phyloP scores from a whole-genome alignment of 768 basidiomycete genomes.

The Pisolithus albus region DNA sequence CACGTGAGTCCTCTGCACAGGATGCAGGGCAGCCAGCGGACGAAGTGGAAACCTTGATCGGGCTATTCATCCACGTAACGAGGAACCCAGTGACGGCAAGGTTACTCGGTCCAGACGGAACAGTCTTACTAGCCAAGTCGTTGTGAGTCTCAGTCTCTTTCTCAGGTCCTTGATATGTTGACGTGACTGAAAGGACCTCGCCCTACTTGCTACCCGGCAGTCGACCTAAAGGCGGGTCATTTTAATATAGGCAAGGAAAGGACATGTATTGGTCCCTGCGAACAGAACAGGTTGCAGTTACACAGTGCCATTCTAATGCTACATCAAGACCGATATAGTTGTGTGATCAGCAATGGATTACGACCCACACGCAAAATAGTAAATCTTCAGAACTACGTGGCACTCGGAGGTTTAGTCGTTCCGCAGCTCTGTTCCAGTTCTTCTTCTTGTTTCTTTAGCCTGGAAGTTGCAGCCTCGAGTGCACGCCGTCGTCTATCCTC shows the following conservation, averaged over 20 bases:
- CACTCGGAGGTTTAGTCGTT: constrained; percentile 28
- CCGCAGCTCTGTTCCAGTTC: constrained; percentile 69
- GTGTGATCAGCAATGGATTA: too few species aligned
- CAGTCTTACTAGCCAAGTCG: neutral
- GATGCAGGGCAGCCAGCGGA: neutral
- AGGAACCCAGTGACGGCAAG: neutral
- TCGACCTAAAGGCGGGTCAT: neutral
- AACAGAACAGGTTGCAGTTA: too few species aligned
- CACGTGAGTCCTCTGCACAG: neutral
- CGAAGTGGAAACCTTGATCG: neutral
- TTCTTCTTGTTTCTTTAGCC: constrained; percentile 60
- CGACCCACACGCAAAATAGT: neutral
- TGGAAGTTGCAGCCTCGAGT: constrained; percentile 54
- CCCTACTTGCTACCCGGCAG: neutral
- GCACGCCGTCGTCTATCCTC: constrained; percentile 53
- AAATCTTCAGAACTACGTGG: neutral
- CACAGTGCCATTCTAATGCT: too few species aligned
- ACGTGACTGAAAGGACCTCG: neutral
- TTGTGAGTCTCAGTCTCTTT: neutral
- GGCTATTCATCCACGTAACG: neutral
- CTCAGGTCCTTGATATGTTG: neutral
- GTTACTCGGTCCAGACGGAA: neutral
- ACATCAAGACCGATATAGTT: too few species aligned
- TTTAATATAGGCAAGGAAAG: neutral
- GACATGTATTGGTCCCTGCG: too few species aligned